Base-by-base conservation (phyloP, 1,284 basidiomycete genomes). In the Singerocomus inundabilis region DNA sequence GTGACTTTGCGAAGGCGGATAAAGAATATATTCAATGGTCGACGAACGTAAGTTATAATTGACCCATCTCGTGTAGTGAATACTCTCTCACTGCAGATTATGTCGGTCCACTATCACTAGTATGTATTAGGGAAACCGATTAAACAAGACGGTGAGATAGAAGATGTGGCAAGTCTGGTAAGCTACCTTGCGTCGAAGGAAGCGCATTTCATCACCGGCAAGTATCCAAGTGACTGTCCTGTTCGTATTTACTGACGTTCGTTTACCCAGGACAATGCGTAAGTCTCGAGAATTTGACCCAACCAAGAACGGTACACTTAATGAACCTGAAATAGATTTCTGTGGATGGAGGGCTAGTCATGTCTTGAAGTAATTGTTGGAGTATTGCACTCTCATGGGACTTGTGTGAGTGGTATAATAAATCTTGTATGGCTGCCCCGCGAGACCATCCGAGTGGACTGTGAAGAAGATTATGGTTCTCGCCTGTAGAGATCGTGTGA, bases 381-480 rank as follows among this genome's bases (percentile, higher is more conserved):
- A n/a, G n/a, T n/a, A n/a, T n/a, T n/a, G n/a, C n/a, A 51, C 59
- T 13, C 38, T 63, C 15, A 64, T 66, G 8, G 63, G 62, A 13
- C 66, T n/a, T n/a, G n/a, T n/a, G n/a, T n/a, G n/a, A n/a, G n/a
- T n/a, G n/a, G n/a, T n/a, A n/a, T n/a, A n/a, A n/a, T n/a, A n/a
- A n/a, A n/a, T n/a, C n/a, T n/a, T n/a, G n/a, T n/a, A n/a, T n/a
- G n/a, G n/a, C n/a, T n/a, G n/a, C n/a, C n/a, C n/a, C n/a, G n/a
- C n/a, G n/a, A n/a, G n/a, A n/a, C n/a, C n/a, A n/a, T n/a, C n/a
- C n/a, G n/a, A n/a, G n/a, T n/a, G n/a, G n/a, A n/a, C n/a, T n/a
- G n/a, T n/a, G n/a, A n/a, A n/a, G n/a, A n/a, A n/a, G n/a, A n/a
- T n/a, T n/a, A n/a, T n/a, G n/a, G n/a, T n/a, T n/a, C n/a, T n/a